Percentiles rank a stretch among this genome's conserved stretches.
These are phyloP conservation scores for Picea sitchensis DNA, from an alignment of 75 land plant genomes.

Conservation along the genomic window DNA sequence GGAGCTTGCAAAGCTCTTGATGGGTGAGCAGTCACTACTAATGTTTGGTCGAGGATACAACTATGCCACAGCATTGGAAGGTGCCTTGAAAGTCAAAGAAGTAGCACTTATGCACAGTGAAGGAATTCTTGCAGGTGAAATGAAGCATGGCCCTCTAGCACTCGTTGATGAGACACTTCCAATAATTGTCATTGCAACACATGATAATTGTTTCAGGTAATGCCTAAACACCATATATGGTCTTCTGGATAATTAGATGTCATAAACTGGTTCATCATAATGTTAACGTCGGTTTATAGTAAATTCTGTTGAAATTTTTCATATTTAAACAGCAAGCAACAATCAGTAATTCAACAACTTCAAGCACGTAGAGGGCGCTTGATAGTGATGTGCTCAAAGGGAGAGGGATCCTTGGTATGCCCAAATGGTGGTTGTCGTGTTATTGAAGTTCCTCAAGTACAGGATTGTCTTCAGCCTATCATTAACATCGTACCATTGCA, in stretches of 20 bases:
- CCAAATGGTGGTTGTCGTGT: conserved; percentile 61
- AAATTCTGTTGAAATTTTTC: not conserved
- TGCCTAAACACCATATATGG: not conserved
- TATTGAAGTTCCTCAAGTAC: conserved; percentile 88
- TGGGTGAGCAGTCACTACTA: conserved; percentile 83
- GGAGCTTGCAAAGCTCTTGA: conserved; percentile 76
- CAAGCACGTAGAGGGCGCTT: conserved; percentile 93
- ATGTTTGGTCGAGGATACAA: conserved; percentile 97
- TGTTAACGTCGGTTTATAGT: not conserved
- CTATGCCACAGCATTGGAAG: conserved; percentile 96
- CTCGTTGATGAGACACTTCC: conserved; percentile 94
- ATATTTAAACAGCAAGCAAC: conserved; percentile 76
- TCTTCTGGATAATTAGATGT: not conserved
- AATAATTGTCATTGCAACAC: conserved; percentile 89
- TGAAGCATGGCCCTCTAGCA: conserved; percentile 98
- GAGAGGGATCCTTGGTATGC: conserved; percentile 72
- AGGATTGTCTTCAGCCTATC: conserved; percentile 94
- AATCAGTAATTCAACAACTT: conserved; percentile 96
- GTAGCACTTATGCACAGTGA: conserved; percentile 98
- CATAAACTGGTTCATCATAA: not conserved
- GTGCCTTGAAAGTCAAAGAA: conserved; percentile 97
- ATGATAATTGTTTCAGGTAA: conserved; percentile 86
- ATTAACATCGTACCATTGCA: conserved; percentile 89
- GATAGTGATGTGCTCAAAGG: conserved; percentile 88
- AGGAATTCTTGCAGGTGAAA: conserved; percentile 98